phyloP scores from a whole-genome alignment of 2,329 filamentous ascomycete species.

The Xylaria sp. region DNA sequence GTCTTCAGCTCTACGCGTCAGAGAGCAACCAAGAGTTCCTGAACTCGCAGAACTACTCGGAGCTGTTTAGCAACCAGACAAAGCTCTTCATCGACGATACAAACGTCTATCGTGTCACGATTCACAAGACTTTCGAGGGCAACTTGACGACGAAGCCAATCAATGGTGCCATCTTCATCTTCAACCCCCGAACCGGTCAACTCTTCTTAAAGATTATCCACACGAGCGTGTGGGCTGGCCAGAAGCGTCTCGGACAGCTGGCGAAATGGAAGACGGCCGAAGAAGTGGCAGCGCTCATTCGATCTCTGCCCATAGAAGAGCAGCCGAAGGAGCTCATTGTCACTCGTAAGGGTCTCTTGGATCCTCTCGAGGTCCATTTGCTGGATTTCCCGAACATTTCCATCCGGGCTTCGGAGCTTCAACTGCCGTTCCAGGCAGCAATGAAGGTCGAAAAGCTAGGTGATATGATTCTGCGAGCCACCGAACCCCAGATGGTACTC shows the following conservation, averaged over 20 bases:
- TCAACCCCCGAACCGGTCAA: slow-evolving; percentile 98
- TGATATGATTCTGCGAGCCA: slow-evolving; percentile 97
- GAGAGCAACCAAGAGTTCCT: slow-evolving; percentile 99
- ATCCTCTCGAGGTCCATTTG: slow-evolving; percentile 95
- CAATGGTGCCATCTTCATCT: slow-evolving; percentile 99
- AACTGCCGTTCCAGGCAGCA: slow-evolving; percentile 97
- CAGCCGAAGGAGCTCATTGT: slow-evolving; percentile 99
- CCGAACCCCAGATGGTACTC: slow-evolving; percentile 99
- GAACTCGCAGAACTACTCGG: slow-evolving; percentile 99
- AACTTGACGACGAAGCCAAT: slow-evolving; percentile 99
- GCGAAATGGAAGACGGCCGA: slow-evolving; percentile 99
- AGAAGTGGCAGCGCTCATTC: slow-evolving; percentile 97
- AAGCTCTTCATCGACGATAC: slow-evolving; percentile 99
- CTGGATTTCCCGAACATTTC: slow-evolving; percentile 99
- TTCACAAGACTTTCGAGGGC: slow-evolving; percentile 99
- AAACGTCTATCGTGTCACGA: slow-evolving; percentile 98
- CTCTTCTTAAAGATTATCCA: slow-evolving; percentile 99
- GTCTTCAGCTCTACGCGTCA: slow-evolving; percentile 94
- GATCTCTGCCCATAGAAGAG: slow-evolving; percentile 94
- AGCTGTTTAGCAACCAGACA: slow-evolving; percentile 98
- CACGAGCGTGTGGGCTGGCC: slow-evolving; percentile 97
- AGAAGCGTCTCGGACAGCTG: slow-evolving; percentile 97
- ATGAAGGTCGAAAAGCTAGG: slow-evolving; percentile 99
- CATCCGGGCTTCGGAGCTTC: slow-evolving; percentile 93
- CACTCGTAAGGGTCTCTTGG: slow-evolving; percentile 92